Evolutionary conservation across 2,329 filamentous ascomycete species (phyloP).

Genomic region (Lachnellula hyalina): DNA sequence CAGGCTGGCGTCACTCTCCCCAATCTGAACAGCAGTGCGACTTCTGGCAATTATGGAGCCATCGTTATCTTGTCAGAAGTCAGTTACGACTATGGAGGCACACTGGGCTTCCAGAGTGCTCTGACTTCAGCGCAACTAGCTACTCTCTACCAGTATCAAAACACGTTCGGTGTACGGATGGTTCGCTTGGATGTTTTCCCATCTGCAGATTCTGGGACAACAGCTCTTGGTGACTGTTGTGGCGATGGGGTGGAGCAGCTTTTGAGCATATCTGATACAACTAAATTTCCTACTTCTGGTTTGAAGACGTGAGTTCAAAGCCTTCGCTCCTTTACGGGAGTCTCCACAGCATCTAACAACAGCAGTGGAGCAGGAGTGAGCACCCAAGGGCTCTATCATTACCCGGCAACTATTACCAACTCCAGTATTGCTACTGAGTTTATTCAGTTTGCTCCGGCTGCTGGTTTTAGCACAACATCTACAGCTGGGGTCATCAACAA

Average conservation of each 20-base stretch:
- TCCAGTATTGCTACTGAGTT: constrained; percentile 48
- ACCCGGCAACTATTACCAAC: constrained; percentile 51
- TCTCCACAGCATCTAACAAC: neutral
- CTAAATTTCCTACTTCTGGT: constrained; percentile 49
- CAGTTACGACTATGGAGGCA: constrained; percentile 44
- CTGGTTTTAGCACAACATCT: constrained; percentile 34
- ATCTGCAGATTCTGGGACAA: constrained; percentile 41
- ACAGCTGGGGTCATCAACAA: constrained; percentile 57
- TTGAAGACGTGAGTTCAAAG: constrained; percentile 38
- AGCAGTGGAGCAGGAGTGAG: constrained; percentile 39
- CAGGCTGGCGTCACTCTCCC: constrained; percentile 47
- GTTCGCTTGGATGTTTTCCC: constrained; percentile 55
- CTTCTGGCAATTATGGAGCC: constrained; percentile 52
- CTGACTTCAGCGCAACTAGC: constrained; percentile 52
- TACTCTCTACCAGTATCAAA: constrained; percentile 51
- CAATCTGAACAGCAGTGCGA: constrained; percentile 40
- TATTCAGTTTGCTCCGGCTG: constrained; percentile 46
- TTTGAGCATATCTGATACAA: constrained; percentile 48
- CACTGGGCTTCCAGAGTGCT: constrained; percentile 21
- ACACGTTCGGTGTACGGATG: constrained; percentile 53
- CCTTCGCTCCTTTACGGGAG: neutral
- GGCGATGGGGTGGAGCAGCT: constrained; percentile 43
- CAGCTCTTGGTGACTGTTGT: constrained; percentile 40
- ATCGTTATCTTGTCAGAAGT: constrained; percentile 40
- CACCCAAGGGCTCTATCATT: constrained; percentile 51